Conservation (phyloP, 306 rosid species). For the Castanospermum australe region DNA sequence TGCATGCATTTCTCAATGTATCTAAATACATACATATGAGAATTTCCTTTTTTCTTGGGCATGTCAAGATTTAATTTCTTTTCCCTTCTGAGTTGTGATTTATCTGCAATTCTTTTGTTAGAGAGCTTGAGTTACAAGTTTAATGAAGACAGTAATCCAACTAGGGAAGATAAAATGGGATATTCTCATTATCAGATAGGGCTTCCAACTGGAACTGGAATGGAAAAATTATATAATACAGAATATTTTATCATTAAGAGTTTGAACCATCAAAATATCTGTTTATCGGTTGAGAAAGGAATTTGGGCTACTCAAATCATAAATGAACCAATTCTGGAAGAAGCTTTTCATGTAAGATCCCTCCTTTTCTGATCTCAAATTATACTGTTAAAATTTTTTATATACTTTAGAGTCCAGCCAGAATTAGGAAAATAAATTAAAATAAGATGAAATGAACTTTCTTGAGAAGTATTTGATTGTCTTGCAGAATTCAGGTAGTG, state of each 20-base stretch:
- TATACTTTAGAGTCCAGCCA: background rate
- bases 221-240: conserved; percentile 40
- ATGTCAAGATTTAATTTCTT: background rate
- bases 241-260: conserved; percentile 78
- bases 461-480: conserved; percentile 42
- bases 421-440: background rate
- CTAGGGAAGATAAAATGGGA: conserved; percentile 41
- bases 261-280: conserved; percentile 65
- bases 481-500: conserved; percentile 72
- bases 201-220: conserved; percentile 39
- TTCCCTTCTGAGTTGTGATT: conserved; percentile 7
- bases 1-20: background rate
- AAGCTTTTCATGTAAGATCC: conserved; percentile 77
- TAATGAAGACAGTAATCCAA: conserved; percentile 41
- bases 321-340: conserved; percentile 73
- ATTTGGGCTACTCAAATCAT: conserved; percentile 91
- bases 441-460: background rate
- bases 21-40: background rate
- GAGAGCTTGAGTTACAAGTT: conserved; percentile 60
- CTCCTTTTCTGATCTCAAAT: conserved; percentile 2
- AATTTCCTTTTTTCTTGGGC: background rate
- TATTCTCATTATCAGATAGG: conserved; percentile 36
- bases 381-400: conserved; percentile 16
- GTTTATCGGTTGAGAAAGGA: conserved; percentile 67
- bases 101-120: conserved; percentile 34